phyloP scores from a whole-genome alignment of 2,329 filamentous ascomycete genomes.

The Coleophoma crateriformis region DNA sequence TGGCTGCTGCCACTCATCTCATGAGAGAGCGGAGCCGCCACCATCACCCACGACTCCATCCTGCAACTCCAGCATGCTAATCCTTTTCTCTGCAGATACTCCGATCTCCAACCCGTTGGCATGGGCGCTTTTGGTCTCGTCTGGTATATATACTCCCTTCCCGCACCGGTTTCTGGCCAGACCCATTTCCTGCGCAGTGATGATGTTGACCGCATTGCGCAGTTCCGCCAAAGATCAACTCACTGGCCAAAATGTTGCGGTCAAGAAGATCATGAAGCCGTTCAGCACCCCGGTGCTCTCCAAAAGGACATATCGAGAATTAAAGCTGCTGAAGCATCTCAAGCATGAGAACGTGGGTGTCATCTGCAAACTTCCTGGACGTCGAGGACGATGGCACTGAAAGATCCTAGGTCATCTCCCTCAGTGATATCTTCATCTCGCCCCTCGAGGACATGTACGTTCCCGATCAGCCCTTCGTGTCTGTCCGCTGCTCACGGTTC shows the following conservation, averaged over 20 bases:
- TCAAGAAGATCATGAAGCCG: slow-evolving; percentile 99
- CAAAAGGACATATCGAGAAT: slow-evolving; percentile 94
- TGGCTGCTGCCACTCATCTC: not conserved
- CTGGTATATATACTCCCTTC: slow-evolving; percentile 57
- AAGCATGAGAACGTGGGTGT: slow-evolving; percentile 82
- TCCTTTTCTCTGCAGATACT: slow-evolving; percentile 60
- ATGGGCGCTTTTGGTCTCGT: slow-evolving; percentile 99
- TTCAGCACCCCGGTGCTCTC: slow-evolving; percentile 98
- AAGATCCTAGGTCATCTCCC: slow-evolving; percentile 73
- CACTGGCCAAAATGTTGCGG: slow-evolving; percentile 91
- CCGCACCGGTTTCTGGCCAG: slow-evolving; percentile 7
- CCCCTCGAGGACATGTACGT: slow-evolving; percentile 93
- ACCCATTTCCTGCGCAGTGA: slow-evolving; percentile 50
- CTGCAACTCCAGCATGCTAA: not conserved
- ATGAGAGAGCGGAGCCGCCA: no score
- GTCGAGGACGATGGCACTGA: slow-evolving; percentile 15
- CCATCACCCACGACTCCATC: slow-evolving; percentile 4
- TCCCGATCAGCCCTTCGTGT: slow-evolving; percentile 9
- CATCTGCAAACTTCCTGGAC: not conserved
- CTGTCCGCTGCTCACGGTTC: slow-evolving; percentile 8
- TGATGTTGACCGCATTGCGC: slow-evolving; percentile 8
- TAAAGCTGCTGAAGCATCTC: slow-evolving; percentile 95
- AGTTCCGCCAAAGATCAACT: slow-evolving; percentile 98
- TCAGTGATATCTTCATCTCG: slow-evolving; percentile 99
- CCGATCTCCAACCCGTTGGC: slow-evolving; percentile 94